Evolutionary conservation across 495 filamentous ascomycete species (phyloP), one percentile per base, ranked within the genome.

Genomic region (Gamarada debralockiae): DNA sequence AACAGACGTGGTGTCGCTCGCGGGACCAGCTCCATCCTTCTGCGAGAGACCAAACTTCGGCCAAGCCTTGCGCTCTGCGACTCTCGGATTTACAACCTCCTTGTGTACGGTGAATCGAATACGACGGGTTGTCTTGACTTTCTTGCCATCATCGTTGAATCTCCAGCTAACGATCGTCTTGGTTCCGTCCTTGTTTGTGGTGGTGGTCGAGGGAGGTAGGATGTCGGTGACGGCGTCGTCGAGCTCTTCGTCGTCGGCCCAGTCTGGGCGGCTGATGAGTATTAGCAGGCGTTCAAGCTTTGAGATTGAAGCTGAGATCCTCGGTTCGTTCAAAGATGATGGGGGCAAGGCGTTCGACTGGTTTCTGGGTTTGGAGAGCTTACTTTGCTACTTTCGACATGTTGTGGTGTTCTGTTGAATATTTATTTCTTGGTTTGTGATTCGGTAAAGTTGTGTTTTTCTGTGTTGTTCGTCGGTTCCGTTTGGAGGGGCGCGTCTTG

Each of bases 141-240:
- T 93, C 73, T 96, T 92, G 69, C 88, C 87, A 43, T 91, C 81
- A 57, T 97, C 93, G 76, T 93, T 91, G 77, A 89, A 83, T 42
- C 85, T 81, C 80, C 90, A 95, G 53, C 87, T 89, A 59, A 93
- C 82, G 61, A 92, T 86, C 33, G 95, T 97, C 71, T 96, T 95
- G 66, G 90, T 96, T 62, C 95, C 93, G 67, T 98, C 93, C 75
- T 96, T 92, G 85, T 97, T 97, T 57, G 82, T 83, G 66, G 86
- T 91, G 54, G 92, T 84, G 70, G 92, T 83, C 52, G 85, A 85
- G 42, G 88, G 79, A 47, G 95, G 93, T 57, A 97, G 86, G 25
- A 83, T 82, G 64, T 78, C 22, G 50, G 27, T 18, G 10, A 29
- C n/a, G 68, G 85, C 78, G 72, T 97, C 93, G 61, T 95, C 90